Evolutionary conservation across 768 basidiomycete species (phyloP), one percentile per base, ranked within the genome.

Genomic region (Hericium alpestre): DNA sequence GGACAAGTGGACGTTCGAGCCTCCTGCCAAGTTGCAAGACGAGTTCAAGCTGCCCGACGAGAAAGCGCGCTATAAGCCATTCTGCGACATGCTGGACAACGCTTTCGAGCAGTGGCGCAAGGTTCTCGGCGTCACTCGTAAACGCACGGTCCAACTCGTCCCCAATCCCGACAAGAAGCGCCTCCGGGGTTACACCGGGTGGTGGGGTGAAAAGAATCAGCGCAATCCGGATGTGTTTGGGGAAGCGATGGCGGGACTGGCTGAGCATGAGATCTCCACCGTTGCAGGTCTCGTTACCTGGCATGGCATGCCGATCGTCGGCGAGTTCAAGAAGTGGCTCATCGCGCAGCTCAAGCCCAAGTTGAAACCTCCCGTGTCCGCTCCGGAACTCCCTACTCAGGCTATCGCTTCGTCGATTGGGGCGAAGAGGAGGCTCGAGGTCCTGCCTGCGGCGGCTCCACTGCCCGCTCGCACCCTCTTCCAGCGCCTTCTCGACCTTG

Each of bases 381-480:
- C 25, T 27, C 25, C 25, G 25, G 25, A 27, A 2, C 25, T 27
- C 3, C 25, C 25, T 2, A 27, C 25, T 6, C 25, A 27, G 25
- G 25, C 25, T 27, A 27, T 27, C 25, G 6, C 25, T 27, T 27
- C 25, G 25, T 27, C 25, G 25, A 27, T 6, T 3, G 25, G 25
- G 3, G 25, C 25, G 25, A 27, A 27, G 25, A 27, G 25, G 25
- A 27, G 25, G 74, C 66, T 89, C 85, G n/a, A 93, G 65, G 60
- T 94, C 90, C 38, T 71, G 69, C 48, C 76, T 70, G 38, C 87
- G 70, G 58, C 72, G 77, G n/a, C 72, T 71, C 91, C 93, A 96
- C 62, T 85, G 79, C 0, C 92, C 86, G 20, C 81, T 76, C 27
- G 80, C 77, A 11, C 79, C 77, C 63, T 85, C 84, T 59, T 82